A percentile compares a stretch with the other conserved stretches of the same genome.
Conservation (phyloP, 192 early-diverging fungal species). For the Coemansia sp. region DNA sequence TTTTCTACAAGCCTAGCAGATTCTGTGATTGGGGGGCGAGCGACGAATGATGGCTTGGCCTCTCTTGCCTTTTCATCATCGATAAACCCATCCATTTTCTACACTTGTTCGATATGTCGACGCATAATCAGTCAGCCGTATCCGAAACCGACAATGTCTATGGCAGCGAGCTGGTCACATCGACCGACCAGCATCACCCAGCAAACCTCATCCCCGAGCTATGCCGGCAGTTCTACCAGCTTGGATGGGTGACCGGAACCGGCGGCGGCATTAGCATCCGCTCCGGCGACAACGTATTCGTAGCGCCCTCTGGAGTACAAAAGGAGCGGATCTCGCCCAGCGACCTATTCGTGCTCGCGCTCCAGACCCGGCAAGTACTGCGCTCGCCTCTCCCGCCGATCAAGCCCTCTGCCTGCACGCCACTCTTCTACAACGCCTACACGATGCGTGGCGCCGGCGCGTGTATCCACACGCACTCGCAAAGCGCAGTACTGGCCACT, state of each 20-base stretch:
- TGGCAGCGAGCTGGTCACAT: constrained; percentile 52
- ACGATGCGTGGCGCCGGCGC: constrained; percentile 79
- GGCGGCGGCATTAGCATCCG: constrained; percentile 88
- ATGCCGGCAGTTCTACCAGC: constrained; percentile 82
- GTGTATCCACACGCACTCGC: constrained; percentile 97
- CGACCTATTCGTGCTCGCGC: constrained; percentile 84
- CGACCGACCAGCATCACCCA: constrained; percentile 64
- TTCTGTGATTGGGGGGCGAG: no score
- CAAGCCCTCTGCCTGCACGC: constrained; percentile 92
- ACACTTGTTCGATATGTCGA: neutral
- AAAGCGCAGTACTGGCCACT: constrained; percentile 92
- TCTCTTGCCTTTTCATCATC: neutral
- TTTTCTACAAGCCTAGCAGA: no score
- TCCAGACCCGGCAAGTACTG: constrained; percentile 59
- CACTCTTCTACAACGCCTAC: constrained; percentile 93
- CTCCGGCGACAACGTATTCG: constrained; percentile 71
- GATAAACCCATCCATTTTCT: neutral
- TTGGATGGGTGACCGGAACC: constrained; percentile 97
- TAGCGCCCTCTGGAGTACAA: constrained; percentile 94
- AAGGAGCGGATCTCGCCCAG: constrained; percentile 87
- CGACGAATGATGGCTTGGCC: no score
- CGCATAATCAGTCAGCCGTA: neutral
- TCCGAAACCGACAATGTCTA: neutral
- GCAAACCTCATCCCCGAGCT: constrained; percentile 93
- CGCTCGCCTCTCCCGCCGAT: constrained; percentile 64